Base-by-base conservation (phyloP, 257 asterid genomes). In the Striga asiatica region DNA sequence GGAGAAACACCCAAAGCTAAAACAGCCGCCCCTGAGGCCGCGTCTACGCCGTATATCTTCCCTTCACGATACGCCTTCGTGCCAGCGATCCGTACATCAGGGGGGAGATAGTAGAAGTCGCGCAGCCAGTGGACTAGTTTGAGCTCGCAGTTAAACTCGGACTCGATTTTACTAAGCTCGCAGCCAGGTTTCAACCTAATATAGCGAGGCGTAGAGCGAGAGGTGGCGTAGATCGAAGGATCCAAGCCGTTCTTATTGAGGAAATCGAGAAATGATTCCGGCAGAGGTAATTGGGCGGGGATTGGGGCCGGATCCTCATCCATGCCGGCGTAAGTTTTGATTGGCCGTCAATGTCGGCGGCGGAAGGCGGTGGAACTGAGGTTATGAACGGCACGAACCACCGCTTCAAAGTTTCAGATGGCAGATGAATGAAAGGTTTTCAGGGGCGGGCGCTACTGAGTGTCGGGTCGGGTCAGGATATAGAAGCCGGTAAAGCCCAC, bases 11-110 rank as follows among this genome's bases (percentile, higher is more conserved):
- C 82, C 84, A 92, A 71, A 60, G 95, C 93, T 50, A 78, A 48
- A 64, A 92, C 97, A 16, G 98, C 94, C 72, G 98, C 98, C 66
- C 97, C 98, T 29, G 98, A 92, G 66, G 95, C 85, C 43, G 96
- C 98, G 78, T 87, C 98, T 53, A 92, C 81, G 70, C 98, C 98
- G 79, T 92, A 88, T 65, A 92, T 82, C 98, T 78, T 81, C 71
- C 94, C 98, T 66, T 81, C 74, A 62, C 72, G 83, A 76, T 84
- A 91, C 2, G 86, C 83, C 66, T 79, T 79, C 1, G 91, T 80
- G 72, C 79, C 65, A 25, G 94, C 98, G 51, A 92, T 82, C 34
- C 82, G 82, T 61, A 78, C 64, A 47, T 84, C 81, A 19, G 79
- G 81, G 8, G 83, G 85, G 23, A 92, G 89, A 72, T 58, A 57